Percentiles rank a stretch among this genome's conserved stretches.
These are phyloP conservation scores for Lobosporangium transversale DNA, from an alignment of 192 early-diverging fungal genomes.

Conservation along the genomic window DNA sequence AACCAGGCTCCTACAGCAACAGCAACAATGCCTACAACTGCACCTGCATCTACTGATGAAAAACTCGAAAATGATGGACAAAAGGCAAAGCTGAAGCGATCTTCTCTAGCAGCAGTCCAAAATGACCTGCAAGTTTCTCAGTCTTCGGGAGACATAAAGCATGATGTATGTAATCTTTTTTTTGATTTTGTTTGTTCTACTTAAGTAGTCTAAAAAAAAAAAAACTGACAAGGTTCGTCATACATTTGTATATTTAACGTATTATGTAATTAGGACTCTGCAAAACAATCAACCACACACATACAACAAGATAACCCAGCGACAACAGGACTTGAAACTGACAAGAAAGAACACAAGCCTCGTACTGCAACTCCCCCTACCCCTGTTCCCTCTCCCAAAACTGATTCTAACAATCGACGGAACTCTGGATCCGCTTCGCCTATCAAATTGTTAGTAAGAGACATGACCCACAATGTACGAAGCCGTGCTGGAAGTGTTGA, in stretches of 20 bases:
- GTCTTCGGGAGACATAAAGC: no score
- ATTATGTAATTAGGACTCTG: no score
- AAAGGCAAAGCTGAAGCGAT: slow-evolving; percentile 39
- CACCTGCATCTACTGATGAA: background rate
- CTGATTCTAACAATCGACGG: slow-evolving; percentile 9
- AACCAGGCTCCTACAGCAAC: no score
- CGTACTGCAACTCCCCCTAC: slow-evolving; percentile 26
- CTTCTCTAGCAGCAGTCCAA: slow-evolving; percentile 34
- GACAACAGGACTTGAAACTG: background rate
- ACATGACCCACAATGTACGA: slow-evolving; percentile 21
- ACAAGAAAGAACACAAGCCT: background rate
- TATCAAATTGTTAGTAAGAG: slow-evolving; percentile 18
- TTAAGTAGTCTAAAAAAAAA: background rate
- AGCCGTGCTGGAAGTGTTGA: slow-evolving; percentile 26
- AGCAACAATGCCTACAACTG: no score
- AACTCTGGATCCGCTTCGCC: slow-evolving; percentile 32
- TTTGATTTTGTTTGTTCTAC: background rate
- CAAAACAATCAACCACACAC: no score
- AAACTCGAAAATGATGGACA: background rate
- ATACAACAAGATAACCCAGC: background rate
- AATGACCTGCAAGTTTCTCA: slow-evolving; percentile 1
- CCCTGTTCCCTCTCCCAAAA: slow-evolving; percentile 26
- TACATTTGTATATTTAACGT: no score
- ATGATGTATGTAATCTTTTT: background rate
- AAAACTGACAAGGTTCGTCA: no score